Base-by-base conservation (phyloP, 1,284 basidiomycete genomes). In the Tylopilus orsonianus region DNA sequence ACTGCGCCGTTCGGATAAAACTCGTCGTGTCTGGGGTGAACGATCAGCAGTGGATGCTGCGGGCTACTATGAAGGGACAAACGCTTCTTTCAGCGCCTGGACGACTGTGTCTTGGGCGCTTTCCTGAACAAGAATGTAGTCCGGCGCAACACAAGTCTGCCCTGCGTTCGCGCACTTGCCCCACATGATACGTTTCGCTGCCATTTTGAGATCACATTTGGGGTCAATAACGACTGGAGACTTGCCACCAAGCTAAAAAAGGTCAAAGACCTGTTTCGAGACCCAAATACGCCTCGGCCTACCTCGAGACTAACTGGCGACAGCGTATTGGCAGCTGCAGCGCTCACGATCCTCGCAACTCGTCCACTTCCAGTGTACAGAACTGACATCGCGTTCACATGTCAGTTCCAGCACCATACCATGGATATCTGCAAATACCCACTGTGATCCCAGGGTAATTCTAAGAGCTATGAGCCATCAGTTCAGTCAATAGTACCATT, bases 381-480 rank as follows among this genome's bases (percentile, higher is more conserved):
- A 52, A 87, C 81, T 85, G 16, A 1, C 7, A 20, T 7, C 7
- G n/a, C 27, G 5, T 20, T 12, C 6, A 20, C 20, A 24, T 9
- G 33, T 52, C 26, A 56, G 36, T 13, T 14, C 5, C 14, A 22
- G 18, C 3, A 23, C n/a, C 0, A 5, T 3, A 12, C 27, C 8
- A 27, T 30, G 27, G 26, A 27, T 6, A 27, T 6, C 46, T 6
- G n/a, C 34, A 39, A 44, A 41, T 39, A 43, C 35, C 74, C 82
- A 92, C 91, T 87, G 57, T 93, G 91, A 56, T 88, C 93, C 90
- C 92, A 97, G 45, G 78, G 80, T 32, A 91, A 74, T 58, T 92
- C 87, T 9, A 97, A 75, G 5, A 94, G 65, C 75, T 86, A 55
- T 16, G 33, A 10, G 4, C 12, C 3, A 8, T 2, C 4, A 2